These are phyloP conservation scores for Mycena polygramma DNA, from an alignment of 768 basidiomycete species.

Conservation along the genomic window DNA sequence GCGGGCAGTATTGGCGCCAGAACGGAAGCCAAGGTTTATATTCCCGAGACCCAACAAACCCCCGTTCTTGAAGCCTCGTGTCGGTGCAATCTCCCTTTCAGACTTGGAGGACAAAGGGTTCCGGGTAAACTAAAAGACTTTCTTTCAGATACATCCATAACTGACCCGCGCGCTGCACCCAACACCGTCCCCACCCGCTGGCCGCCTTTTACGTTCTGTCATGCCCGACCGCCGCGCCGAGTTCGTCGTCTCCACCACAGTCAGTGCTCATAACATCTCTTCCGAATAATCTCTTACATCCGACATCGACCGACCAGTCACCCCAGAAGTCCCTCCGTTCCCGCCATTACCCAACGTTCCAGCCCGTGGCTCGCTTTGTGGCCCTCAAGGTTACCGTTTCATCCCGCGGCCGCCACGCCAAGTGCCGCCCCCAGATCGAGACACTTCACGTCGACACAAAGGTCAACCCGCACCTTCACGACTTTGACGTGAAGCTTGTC, in stretches of 20 bases:
- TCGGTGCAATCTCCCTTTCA: neutral
- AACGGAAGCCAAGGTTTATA: neutral
- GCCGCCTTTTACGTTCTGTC: neutral
- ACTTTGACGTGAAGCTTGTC: constrained; percentile 7
- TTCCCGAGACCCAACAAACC: neutral
- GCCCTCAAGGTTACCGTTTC: neutral
- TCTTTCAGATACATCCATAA: constrained; percentile 2
- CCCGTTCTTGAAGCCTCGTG: neutral
- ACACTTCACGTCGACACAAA: constrained; percentile 1
- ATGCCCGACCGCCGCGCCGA: constrained; percentile 7
- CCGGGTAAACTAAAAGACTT: neutral
- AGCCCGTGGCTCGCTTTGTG: neutral
- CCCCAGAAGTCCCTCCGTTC: neutral
- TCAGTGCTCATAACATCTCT: neutral
- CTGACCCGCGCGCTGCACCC: neutral
- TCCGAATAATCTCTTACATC: constrained; percentile 1
- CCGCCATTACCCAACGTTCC: neutral
- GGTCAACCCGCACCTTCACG: constrained; percentile 10
- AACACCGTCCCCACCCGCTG: neutral
- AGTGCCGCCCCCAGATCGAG: constrained; percentile 12
- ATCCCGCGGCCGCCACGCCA: constrained; percentile 10
- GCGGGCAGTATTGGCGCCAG: constrained; percentile 6
- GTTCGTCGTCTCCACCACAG: neutral
- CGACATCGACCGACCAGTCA: neutral
- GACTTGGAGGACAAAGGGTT: neutral